Percentiles rank a stretch among this genome's conserved stretches.
Evolutionary conservation across 352 stramenopile genomes (phyloP).

Genomic region (Pythium biforme): DNA sequence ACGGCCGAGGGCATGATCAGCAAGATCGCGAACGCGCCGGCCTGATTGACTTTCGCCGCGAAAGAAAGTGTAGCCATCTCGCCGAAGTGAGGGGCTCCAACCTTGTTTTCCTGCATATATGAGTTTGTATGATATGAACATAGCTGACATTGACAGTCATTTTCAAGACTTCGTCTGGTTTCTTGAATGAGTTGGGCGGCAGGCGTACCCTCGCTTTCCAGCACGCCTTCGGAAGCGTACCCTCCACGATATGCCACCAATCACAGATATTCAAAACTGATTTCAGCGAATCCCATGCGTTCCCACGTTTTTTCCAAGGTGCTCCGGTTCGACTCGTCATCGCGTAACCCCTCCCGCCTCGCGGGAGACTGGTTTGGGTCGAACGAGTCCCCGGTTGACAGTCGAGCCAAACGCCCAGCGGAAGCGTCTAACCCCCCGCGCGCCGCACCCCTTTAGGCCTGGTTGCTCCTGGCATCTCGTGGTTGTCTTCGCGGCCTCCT

Average conservation of each 20-base stretch:
- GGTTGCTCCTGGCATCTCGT: too few relatives aligned
- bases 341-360: slow-evolving; percentile 10
- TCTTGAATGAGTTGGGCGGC: slow-evolving; percentile 19
- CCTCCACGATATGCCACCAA: slow-evolving; percentile 3
- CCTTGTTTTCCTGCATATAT: background rate
- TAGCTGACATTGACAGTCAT: background rate
- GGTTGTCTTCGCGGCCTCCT: too few relatives aligned
- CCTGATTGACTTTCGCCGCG: background rate
- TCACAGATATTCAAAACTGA: background rate
- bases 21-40: slow-evolving; percentile 50
- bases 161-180: slow-evolving; percentile 19
- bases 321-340: background rate
- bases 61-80: slow-evolving; percentile 24
- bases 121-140: background rate
- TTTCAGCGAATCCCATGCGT: slow-evolving; percentile 8
- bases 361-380: slow-evolving; percentile 16
- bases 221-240: background rate
- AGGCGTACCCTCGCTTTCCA: background rate
- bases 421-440: slow-evolving; percentile 6
- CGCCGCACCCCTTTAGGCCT: slow-evolving; percentile 22
- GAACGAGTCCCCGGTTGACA: slow-evolving; percentile 28
- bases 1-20: slow-evolving; percentile 74
- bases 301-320: slow-evolving; percentile 14
- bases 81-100: background rate
- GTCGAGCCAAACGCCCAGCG: slow-evolving; percentile 16